These are phyloP conservation scores for Calonectria pseudoturangicola DNA, from an alignment of 2,329 filamentous ascomycete genomes.

Conservation along the genomic window DNA sequence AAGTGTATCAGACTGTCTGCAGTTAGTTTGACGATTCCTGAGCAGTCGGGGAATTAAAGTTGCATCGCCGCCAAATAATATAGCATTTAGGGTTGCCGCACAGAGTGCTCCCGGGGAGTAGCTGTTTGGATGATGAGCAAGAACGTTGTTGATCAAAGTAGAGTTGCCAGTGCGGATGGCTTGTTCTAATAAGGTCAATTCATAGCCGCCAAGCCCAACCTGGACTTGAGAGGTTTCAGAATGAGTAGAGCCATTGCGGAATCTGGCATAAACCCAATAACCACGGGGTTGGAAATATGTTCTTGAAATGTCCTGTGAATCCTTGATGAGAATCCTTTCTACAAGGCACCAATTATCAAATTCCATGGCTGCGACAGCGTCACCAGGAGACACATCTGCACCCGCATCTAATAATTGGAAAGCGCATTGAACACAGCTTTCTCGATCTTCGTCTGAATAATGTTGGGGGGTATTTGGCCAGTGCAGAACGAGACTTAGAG, in stretches of 20 bases:
- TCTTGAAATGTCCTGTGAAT: neutral
- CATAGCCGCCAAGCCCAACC: neutral
- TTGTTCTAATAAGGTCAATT: neutral
- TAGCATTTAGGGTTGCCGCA: neutral
- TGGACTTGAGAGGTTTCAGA: no score
- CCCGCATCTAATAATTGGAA: neutral
- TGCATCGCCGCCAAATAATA: neutral
- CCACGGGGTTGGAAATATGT: neutral
- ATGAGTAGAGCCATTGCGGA: neutral
- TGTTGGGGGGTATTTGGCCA: no score
- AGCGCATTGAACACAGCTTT: neutral
- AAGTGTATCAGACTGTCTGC: neutral
- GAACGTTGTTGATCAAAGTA: neutral
- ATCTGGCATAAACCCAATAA: neutral
- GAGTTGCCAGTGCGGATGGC: neutral
- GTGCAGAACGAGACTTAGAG: neutral
- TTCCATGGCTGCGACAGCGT: neutral
- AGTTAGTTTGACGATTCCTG: neutral
- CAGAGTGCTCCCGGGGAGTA: conserved; percentile 10
- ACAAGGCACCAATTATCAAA: neutral
- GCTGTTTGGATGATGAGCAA: neutral
- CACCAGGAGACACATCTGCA: neutral
- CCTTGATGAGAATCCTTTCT: neutral
- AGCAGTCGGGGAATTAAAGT: neutral
- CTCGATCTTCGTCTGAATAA: no score